Base-by-base conservation (phyloP, 208 protist genomes). In the Angomonas deanei region DNA sequence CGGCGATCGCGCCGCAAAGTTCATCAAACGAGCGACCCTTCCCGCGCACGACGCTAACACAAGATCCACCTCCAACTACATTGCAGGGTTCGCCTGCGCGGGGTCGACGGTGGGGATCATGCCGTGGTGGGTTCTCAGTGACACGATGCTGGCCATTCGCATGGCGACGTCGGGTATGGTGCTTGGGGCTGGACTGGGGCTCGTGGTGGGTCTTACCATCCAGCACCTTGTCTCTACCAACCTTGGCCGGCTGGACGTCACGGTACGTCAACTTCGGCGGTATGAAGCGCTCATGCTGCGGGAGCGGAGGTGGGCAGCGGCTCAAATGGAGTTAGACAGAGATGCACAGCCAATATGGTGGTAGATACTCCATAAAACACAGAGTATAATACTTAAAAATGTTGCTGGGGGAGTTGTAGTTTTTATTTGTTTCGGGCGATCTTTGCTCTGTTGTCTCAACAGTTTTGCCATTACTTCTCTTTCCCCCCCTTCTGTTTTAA, bases 111-210 rank as follows among this genome's bases (percentile, higher is more conserved):
- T 89, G 26, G 88, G 88, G 0, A 70, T 92, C 46, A 49, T 94
- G 72, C 88, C 88, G 61, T 94, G 88, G 84, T 94, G 88, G 86
- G 73, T 94, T 31, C 72, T 94, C n/a, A 78, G 70, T 38, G 88
- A 94, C 53, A 57, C 66, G 0, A 57, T 48, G 15, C 59, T 92
- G 38, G 83, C 85, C 3, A 36, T 73, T 24, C 88, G 88, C 24
- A 74, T 94, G 59, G 70, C 78, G 19, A 72, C 73, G 1, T 85
- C 77, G 0, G 88, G 88, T 11, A 58, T 75, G 4, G 72, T 70
- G 32, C 63, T 95, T 11, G 88, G 88, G 26, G 88, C 79, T 11
- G 55, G 65, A 0, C 74, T 92, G 24, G 88, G 88, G 6, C 27
- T 86, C 57, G 65, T 72, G 19, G 79, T 91, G 15, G 86, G 84